Conservation (phyloP, 2,329 filamentous ascomycete genomes). For the Penicillium sclerotiorum region DNA sequence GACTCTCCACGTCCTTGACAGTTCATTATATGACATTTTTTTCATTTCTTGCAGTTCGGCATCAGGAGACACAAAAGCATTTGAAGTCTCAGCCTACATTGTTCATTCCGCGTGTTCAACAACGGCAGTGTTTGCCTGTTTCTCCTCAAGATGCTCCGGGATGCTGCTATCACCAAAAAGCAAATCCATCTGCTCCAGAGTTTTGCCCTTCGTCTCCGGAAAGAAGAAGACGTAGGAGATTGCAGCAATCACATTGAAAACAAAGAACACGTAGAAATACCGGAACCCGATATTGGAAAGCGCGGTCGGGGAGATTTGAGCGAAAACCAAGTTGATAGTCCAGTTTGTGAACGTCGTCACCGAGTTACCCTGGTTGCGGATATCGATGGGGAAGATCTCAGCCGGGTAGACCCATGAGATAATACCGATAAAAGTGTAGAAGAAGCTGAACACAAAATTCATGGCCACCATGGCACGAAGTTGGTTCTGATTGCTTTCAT, state of each 20-base stretch:
- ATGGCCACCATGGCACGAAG: slow-evolving; percentile 49
- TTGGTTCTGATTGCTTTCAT: slow-evolving; percentile 36
- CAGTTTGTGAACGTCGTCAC: slow-evolving; percentile 35
- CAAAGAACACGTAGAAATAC: slow-evolving; percentile 45
- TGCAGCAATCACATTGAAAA: slow-evolving; percentile 19
- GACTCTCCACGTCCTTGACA: no score
- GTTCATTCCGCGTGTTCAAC: background rate
- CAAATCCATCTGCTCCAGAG: slow-evolving; percentile 28
- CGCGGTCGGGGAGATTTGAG: slow-evolving; percentile 39
- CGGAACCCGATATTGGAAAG: slow-evolving; percentile 41
- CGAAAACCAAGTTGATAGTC: slow-evolving; percentile 32
- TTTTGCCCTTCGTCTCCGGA: slow-evolving; percentile 29
- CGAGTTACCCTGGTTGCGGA: slow-evolving; percentile 26
- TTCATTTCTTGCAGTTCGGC: no score
- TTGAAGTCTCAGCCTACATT: no score
- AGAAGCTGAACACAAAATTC: slow-evolving; percentile 50
- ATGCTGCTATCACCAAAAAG: slow-evolving; percentile 26
- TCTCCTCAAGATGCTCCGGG: background rate
- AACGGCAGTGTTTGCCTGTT: background rate
- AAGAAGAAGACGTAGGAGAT: slow-evolving; percentile 19
- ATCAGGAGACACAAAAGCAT: no score
- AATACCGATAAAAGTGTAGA: slow-evolving; percentile 46
- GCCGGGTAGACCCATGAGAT: slow-evolving; percentile 43
- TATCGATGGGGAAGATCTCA: slow-evolving; percentile 30
- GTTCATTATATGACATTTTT: no score